Evolutionary conservation across 2,329 filamentous ascomycete genomes (phyloP), one percentile per base, ranked within the genome.

Genomic region (Allantophomopsis lycopodina): DNA sequence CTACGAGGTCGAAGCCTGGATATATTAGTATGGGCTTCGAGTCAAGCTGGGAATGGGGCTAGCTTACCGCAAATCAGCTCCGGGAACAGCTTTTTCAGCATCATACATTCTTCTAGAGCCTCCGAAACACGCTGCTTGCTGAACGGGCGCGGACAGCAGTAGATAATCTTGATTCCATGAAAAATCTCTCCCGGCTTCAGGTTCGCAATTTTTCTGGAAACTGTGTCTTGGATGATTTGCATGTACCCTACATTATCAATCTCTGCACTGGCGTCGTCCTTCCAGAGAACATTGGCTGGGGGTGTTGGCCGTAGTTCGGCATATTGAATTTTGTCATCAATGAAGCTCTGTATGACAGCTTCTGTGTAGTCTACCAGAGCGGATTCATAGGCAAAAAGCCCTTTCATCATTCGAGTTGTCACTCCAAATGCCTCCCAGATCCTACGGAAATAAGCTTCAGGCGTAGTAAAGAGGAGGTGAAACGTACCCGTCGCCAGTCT

Each of bases 301-400:
- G 83, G 74, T 58, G 82, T 83, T 2, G 77, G 78, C 20, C 79
- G 68, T 32, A 83, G 71, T 56, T 84, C 79, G 20, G 77, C 78
- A 48, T 83, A 83, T 57, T 79, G 78, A 46, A 84, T 76, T 34
- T 73, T 73, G 50, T 83, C 77, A 5, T 62, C 50, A 16, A 75
- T 68, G 54, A 83, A 76, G 43, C 75, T 70, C 42, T 76, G 60
- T 10, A 83, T 70, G 15, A 73, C 74, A 3, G 60, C 54, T 8
- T 62, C 59, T 2, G 77, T 79, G 48, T 84, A 84, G 53, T 59
- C 62, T 36, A 63, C 61, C 50, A 76, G 83, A 3, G 76, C 75
- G 3, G 62, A 65, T 51, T 75, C 68, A 48, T 83, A 83, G 52
- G 79, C 79, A 49, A 83, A 69, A 0, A 84, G 61, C 0, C 79